A percentile compares a stretch with the other conserved stretches of the same genome.
phyloP scores from a whole-genome alignment of 805 yeast species.

The Zygosaccharomyces rouxii region DNA sequence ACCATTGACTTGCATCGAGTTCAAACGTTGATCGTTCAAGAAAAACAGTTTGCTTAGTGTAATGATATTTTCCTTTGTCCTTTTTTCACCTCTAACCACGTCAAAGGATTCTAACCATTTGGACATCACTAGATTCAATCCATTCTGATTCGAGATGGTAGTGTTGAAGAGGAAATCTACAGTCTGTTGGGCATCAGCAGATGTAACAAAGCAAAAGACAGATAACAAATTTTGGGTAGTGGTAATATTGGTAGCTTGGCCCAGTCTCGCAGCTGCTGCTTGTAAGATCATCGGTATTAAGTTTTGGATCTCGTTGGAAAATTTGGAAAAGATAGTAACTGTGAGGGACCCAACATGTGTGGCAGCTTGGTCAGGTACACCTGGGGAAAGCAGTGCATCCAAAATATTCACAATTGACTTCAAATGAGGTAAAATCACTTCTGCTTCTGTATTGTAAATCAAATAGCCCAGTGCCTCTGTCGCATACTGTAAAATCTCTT shows the following conservation, averaged over 20 bases:
- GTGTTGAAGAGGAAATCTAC: constrained; percentile 54
- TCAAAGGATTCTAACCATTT: constrained; percentile 85
- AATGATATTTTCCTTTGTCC: constrained; percentile 57
- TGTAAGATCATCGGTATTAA: constrained; percentile 53
- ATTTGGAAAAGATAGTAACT: constrained; percentile 53
- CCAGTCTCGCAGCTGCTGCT: constrained; percentile 67
- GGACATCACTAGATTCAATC: constrained; percentile 56
- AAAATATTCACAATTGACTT: constrained; percentile 47
- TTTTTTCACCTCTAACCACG: constrained; percentile 70
- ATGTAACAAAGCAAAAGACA: constrained; percentile 69
- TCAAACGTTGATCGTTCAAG: constrained; percentile 51
- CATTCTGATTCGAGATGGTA: constrained; percentile 35
- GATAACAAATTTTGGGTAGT: constrained; percentile 73
- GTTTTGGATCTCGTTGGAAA: constrained; percentile 37
- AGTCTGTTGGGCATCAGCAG: constrained; percentile 57
- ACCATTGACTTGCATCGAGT: constrained; percentile 63
- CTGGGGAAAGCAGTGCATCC: constrained; percentile 62
- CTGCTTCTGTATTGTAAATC: constrained; percentile 40
- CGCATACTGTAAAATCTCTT: constrained; percentile 70
- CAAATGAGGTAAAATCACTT: constrained; percentile 15
- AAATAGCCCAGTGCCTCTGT: constrained; percentile 69
- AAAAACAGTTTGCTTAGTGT: constrained; percentile 68
- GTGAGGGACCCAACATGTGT: constrained; percentile 67
- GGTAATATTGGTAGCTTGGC: constrained; percentile 60
- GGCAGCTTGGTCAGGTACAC: constrained; percentile 75